Evolutionary conservation across 1,284 basidiomycete species (phyloP).

Genomic region (Melampsora allii-populina): DNA sequence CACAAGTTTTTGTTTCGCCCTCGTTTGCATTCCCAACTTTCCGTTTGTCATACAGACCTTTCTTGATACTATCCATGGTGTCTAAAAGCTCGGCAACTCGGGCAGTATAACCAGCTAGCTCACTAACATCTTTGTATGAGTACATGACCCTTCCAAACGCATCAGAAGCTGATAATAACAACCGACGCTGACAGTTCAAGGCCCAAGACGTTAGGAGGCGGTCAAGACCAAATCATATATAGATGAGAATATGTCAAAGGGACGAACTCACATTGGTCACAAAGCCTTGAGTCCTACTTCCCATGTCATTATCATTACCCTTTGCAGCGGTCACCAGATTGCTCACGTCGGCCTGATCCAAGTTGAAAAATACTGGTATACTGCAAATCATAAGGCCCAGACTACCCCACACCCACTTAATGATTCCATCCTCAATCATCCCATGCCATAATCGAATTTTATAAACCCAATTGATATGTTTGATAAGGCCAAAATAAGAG

Average conservation of each 20-base stretch:
- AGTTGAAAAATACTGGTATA: conserved; percentile 85
- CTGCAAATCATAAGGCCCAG: conserved; percentile 78
- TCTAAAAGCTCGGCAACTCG: conserved; percentile 85
- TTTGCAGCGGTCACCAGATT: conserved; percentile 55
- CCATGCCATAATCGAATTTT: conserved; percentile 82
- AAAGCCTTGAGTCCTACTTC: conserved; percentile 76
- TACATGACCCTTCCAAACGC: conserved; percentile 74
- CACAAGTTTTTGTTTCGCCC: conserved; percentile 76
- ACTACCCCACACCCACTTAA: conserved; percentile 62
- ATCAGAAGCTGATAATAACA: conserved; percentile 67
- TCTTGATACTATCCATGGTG: conserved; percentile 82
- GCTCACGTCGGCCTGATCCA: conserved; percentile 61
- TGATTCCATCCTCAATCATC: conserved; percentile 88
- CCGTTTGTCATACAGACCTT: conserved; percentile 83
- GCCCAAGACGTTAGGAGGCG: conserved; percentile 6
- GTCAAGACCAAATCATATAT: too few relatives aligned
- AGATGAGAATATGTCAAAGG: conserved; percentile 27
- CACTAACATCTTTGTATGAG: conserved; percentile 66
- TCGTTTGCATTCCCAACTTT: conserved; percentile 70
- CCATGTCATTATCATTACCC: conserved; percentile 62
- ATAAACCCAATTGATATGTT: conserved; percentile 81
- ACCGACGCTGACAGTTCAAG: conserved; percentile 80
- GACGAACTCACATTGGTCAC: conserved; percentile 40
- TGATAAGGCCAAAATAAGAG: conserved; percentile 80
- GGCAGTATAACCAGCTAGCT: conserved; percentile 91